Evolutionary conservation across 306 rosid species (phyloP), one percentile per base, ranked within the genome.

Genomic region (Medicago lupulina): DNA sequence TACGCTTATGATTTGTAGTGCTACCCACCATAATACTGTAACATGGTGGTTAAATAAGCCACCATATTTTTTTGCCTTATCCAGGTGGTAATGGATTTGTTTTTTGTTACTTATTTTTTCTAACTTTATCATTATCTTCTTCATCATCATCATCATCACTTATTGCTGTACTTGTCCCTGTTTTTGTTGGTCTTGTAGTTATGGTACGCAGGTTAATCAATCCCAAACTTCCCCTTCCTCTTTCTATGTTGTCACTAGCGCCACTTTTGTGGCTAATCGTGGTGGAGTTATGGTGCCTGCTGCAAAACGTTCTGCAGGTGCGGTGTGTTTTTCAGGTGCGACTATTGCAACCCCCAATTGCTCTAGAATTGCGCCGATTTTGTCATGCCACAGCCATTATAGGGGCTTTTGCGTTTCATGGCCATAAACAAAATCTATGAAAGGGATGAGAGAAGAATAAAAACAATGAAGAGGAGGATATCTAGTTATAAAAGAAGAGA

Each of bases 31-130:
- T 64, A 47, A 39, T 77, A 44, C 14, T 31, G 64, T 47, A n/a
- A 71, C 47, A 39, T 70, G 43, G 61, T 72, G 59, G 74, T 31
- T 47, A 71, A 59, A 49, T 64, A 49, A 38, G 50, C 44, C 69
- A 18, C 23, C 40, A 6, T 71, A 74, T 60, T 67, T 67, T 40
- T 41, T 74, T 34, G 71, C 76, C 44, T 81, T 50, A 47, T 63
- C 69, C 21, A 12, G 47, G 31, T 75, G 73, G 67, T 81, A 21
- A 40, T 63, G 67, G 69, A 43, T 54, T 79, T 61, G 44, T 70
- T 39, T 49, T 61, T 49, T 70, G 71, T 61, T 70, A 25, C 4
- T 59, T 43, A 41, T 25, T 43, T 49, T 21, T 79, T 61, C 67
- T 38, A 61, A 39, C n/a, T 50, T 78, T 13, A 31, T 28, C 43